Base-by-base conservation (phyloP, 768 basidiomycete species). In the Naganishia randhawae region DNA sequence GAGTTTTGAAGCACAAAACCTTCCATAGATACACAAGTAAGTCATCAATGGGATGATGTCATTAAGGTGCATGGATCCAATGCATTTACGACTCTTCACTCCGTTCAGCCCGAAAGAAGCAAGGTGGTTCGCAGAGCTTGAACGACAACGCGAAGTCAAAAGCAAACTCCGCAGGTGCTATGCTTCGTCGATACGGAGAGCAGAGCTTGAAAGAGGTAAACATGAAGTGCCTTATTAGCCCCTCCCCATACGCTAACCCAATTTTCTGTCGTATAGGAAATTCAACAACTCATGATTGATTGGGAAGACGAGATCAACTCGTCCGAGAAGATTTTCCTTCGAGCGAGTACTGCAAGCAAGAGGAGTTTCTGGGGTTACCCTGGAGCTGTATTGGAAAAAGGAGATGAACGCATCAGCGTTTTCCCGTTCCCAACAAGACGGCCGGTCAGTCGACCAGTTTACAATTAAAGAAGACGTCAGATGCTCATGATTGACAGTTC, bases 21-120 rank as follows among this genome's bases (percentile, higher is more conserved):
- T 98, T 97, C 78, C 96, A 98, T 80, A 88, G 96, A 1, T 99
- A 99, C 78, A 99, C 96, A 0, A 98, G 94, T 96, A 72, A 73
- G 91, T 84, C 3, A 50, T 29, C 45, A 22, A 6, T 3, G 45
- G 25, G 6, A 16, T 41, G 16, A 50, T 7, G 42, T 39, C 22
- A n/a, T 25, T 42, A 8, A 50, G 10, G 31, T 32, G 13, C 41
- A 35, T 14, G 3, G 27, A 27, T 0, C 37, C 39, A n/a, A 41
- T n/a, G n/a, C n/a, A n/a, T n/a, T n/a, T n/a, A 14, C n/a, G 31
- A 57, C 17, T 19, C 2, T n/a, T 31, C 25, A 29, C 57, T 45
- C 39, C 62, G 39, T 27, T 22, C 67, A 98, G 95, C 96, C 35
- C 91, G 96, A 71, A 84, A 91, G 72, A 98, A 98, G 78, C 96